Base-by-base conservation (phyloP, 768 basidiomycete genomes). In the Mycena olivaceomarginata region DNA sequence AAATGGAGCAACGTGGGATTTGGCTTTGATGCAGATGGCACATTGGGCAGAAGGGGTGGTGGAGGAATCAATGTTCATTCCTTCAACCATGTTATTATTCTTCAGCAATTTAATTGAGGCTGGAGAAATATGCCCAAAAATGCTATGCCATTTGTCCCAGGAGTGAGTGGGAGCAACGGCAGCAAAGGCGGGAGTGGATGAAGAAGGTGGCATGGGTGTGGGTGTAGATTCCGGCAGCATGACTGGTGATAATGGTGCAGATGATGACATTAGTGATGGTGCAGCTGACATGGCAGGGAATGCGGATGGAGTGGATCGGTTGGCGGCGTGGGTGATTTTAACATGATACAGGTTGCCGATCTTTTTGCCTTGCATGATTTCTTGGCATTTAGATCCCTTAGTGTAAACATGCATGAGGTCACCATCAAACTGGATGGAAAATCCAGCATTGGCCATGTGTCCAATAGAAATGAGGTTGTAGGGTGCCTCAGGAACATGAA, bases 91-190 rank as follows among this genome's bases (percentile, higher is more conserved):
- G 37, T 79, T 65, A 43, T 81, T 76, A 15, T 65, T 51, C 45
- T 75, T 40, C 65, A 83, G 78, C 73, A 74, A 53, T 64, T 68
- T 76, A 60, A 83, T 78, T 5, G 77, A 68, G 22, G 78, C 76
- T 25, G 75, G 62, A 60, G 80, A 65, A 41, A 82, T 75, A 72
- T 84, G 83, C 46, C 79, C 83, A 51, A 84, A 71, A 15, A 77
- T 60, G 25, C 25, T 25, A 25, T 25, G 25, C 25, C 25, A 25
- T 25, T 25, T 25, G 25, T 25, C 25, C 25, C 25, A 25, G 25
- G 25, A 25, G 25, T 25, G 25, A 25, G 25, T 25, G 25, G 25
- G 25, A 25, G 25, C 25, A 25, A 25, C 25, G 25, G 25, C 25
- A 25, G 25, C 25, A 25, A 25, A 25, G 25, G 25, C 25, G 2